These are phyloP conservation scores for Apiospora koreana DNA, from an alignment of 2,329 filamentous ascomycete genomes.

Conservation along the genomic window DNA sequence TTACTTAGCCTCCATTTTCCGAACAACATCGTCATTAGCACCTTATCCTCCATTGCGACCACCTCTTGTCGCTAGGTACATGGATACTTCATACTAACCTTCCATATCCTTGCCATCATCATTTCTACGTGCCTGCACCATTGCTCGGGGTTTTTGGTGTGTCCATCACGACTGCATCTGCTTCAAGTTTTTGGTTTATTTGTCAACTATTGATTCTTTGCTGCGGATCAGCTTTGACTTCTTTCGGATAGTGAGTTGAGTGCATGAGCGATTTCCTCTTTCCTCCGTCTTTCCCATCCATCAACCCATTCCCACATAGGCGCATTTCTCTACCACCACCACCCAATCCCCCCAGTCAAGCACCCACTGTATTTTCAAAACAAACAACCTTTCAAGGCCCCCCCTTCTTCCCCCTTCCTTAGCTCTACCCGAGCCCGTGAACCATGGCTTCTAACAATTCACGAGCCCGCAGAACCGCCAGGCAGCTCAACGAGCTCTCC, in stretches of 20 bases:
- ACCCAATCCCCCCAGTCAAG: not conserved
- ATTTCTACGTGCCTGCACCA: not conserved
- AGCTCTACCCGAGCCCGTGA: not conserved
- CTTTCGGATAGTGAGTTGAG: conserved; percentile 9
- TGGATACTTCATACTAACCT: not conserved
- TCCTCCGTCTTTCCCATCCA: not conserved
- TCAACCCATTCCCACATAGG: not conserved
- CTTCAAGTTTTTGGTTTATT: not conserved
- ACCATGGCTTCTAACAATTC: conserved; percentile 20
- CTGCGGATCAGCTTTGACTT: conserved; percentile 7
- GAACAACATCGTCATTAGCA: not conserved
- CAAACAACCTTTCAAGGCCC: not conserved
- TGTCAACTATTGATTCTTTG: not conserved
- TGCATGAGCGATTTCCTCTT: conserved; percentile 6
- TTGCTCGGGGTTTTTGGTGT: not conserved
- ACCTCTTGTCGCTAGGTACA: no score
- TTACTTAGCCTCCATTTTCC: no score
- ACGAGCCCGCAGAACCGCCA: conserved; percentile 19
- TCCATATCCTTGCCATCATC: not conserved
- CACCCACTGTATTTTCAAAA: conserved; percentile 8
- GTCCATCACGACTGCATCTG: not conserved
- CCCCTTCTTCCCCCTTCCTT: not conserved
- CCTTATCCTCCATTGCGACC: no score
- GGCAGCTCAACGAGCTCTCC: conserved; percentile 20
- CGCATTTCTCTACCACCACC: not conserved